These are phyloP conservation scores for Scorias spongiosa DNA, from an alignment of 2,329 filamentous ascomycete genomes.

Conservation along the genomic window DNA sequence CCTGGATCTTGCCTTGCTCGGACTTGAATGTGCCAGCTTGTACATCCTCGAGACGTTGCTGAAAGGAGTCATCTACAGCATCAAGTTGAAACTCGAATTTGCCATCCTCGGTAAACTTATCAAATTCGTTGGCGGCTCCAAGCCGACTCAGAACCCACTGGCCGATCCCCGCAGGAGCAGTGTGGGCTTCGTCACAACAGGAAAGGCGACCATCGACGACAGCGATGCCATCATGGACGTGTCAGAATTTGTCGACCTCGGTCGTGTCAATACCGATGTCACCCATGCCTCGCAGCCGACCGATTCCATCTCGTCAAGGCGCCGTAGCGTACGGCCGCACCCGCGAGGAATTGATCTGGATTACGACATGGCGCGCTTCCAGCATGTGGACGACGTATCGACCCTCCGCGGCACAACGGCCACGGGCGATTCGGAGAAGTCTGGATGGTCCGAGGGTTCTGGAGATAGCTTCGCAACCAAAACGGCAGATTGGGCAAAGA, in stretches of 20 bases:
- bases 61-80: slow-evolving; percentile 22
- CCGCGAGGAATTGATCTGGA: slow-evolving; percentile 2
- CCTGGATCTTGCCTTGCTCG: slow-evolving; percentile 21
- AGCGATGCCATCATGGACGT: slow-evolving; percentile 1
- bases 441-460: not conserved
- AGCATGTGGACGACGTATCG: slow-evolving; percentile 8
- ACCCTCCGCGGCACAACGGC: slow-evolving; percentile 1
- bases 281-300: slow-evolving; percentile 6
- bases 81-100: slow-evolving; percentile 22
- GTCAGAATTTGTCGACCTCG: slow-evolving; percentile 9
- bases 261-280: slow-evolving; percentile 6
- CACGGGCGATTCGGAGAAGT: not conserved
- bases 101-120: slow-evolving; percentile 17
- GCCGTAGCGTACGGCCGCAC: not conserved
- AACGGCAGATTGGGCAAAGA: not conserved
- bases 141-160: slow-evolving; percentile 1
- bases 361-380: slow-evolving; percentile 8
- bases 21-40: slow-evolving; percentile 18
- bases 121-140: slow-evolving; percentile 11
- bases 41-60: slow-evolving; percentile 22
- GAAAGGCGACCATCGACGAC: not conserved
- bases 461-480: not conserved
- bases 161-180: slow-evolving; percentile 7
- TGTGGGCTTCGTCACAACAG: slow-evolving; percentile 5
- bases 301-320: slow-evolving; percentile 5